Conservation (phyloP, 257 asterid genomes). For the Solanum piurae region DNA sequence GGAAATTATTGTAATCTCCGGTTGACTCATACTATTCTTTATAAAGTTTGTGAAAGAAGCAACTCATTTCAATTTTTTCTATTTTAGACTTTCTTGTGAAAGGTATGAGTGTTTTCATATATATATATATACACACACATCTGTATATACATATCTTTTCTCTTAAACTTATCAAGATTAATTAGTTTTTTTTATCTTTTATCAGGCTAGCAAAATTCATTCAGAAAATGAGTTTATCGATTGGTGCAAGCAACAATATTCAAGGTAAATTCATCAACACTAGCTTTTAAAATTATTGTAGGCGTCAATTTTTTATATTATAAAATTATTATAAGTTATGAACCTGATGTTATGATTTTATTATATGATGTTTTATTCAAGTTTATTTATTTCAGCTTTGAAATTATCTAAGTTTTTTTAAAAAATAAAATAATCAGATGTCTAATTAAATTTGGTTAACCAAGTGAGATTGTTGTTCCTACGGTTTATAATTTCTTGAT, state of each 20-base stretch:
- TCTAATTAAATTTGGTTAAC: not conserved
- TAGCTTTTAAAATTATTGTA: not conserved
- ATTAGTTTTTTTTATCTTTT: not conserved
- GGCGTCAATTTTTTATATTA: not conserved
- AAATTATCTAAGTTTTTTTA: not conserved
- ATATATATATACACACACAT: not conserved
- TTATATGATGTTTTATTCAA: not conserved
- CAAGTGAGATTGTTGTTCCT: not conserved
- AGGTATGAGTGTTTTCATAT: not conserved
- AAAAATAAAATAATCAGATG: not conserved
- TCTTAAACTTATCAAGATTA: not conserved
- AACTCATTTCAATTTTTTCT: not conserved
- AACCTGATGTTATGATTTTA: not conserved
- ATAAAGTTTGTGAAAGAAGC: not conserved
- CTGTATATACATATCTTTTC: not conserved
- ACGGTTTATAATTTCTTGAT: not conserved
- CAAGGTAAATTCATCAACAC: not conserved
- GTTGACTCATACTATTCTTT: not conserved
- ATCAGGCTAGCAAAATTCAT: not conserved
- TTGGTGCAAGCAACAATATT: not conserved
- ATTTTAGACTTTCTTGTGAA: not conserved
- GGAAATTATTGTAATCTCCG: not conserved
- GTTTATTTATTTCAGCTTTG: not conserved
- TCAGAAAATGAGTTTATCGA: not conserved
- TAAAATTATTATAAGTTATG: not conserved